A percentile compares a stretch with the other conserved stretches of the same genome.
phyloP scores from a whole-genome alignment of 495 filamentous ascomycete species.

The Rusavskia elegans region DNA sequence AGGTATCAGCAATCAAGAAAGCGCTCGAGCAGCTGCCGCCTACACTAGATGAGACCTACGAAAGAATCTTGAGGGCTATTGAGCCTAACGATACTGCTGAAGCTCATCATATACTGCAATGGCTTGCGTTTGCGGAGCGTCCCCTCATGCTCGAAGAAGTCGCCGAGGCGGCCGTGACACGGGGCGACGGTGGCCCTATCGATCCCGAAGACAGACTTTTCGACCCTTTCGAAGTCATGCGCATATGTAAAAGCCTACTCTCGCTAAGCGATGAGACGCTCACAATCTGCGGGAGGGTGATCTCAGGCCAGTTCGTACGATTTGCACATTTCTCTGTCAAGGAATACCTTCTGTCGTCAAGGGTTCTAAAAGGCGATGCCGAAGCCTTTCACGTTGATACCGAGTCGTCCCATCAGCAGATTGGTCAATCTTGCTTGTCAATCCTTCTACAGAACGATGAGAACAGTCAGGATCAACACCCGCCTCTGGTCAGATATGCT shows the following conservation, averaged over 20 bases:
- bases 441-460: not conserved
- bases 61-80: slow-evolving; percentile 19
- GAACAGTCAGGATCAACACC: not conserved
- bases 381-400: slow-evolving; percentile 1
- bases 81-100: slow-evolving; percentile 11
- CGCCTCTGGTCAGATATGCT: not conserved
- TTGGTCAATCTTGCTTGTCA: not conserved
- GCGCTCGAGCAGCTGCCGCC: slow-evolving; percentile 18
- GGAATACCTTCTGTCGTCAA: slow-evolving; percentile 23
- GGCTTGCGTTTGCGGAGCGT: slow-evolving; percentile 17
- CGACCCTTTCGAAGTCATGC: slow-evolving; percentile 12
- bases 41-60: slow-evolving; percentile 23
- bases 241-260: slow-evolving; percentile 20
- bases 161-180: slow-evolving; percentile 16
- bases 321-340: slow-evolving; percentile 25
- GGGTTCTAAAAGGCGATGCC: slow-evolving; percentile 13
- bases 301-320: slow-evolving; percentile 1
- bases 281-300: not conserved
- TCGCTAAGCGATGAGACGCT: not conserved
- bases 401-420: not conserved
- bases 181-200: slow-evolving; percentile 10
- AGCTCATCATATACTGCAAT: slow-evolving; percentile 16
- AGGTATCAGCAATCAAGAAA: slow-evolving; percentile 14
- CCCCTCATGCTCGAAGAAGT: slow-evolving; percentile 20
- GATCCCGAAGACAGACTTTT: slow-evolving; percentile 15